phyloP scores from a whole-genome alignment of 2,329 filamentous ascomycete species.

The Gremmenia infestans region DNA sequence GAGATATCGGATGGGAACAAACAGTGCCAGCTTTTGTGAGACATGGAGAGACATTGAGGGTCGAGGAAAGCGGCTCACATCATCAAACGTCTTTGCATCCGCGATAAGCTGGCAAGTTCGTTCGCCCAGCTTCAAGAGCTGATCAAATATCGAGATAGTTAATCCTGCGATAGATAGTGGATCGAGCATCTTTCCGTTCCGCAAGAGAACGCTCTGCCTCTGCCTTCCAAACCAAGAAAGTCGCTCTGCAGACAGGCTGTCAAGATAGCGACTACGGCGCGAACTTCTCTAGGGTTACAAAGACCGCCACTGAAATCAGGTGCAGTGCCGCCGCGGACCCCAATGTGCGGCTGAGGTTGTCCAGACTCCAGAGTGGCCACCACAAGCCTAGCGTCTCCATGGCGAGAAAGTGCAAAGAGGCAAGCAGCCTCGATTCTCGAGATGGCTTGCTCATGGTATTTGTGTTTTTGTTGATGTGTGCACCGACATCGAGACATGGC shows the following conservation, averaged over 20 bases:
- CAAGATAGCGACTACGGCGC: neutral
- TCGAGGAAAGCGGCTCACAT: neutral
- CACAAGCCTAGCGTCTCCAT: neutral
- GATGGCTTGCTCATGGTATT: too few relatives aligned
- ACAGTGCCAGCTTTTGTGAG: neutral
- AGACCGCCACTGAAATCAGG: neutral
- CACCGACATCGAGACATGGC: neutral
- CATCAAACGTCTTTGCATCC: constrained; percentile 1
- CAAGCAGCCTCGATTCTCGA: too few relatives aligned
- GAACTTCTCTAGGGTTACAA: neutral
- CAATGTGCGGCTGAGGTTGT: neutral
- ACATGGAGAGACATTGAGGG: neutral
- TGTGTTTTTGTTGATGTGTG: too few relatives aligned
- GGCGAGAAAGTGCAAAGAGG: neutral
- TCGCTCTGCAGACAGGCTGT: neutral
- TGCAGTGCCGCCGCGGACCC: neutral
- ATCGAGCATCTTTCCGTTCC: neutral
- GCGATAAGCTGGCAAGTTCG: neutral
- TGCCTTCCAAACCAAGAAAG: neutral
- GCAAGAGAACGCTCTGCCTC: neutral
- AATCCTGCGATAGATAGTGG: neutral
- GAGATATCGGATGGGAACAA: neutral
- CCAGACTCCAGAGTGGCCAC: neutral
- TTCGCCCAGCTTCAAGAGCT: constrained; percentile 5
- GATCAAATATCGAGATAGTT: neutral